A percentile compares a stretch with the other conserved stretches of the same genome.
These are phyloP conservation scores for Silene coronaria DNA, from an alignment of 179 eudicot genomes.

Conservation along the genomic window DNA sequence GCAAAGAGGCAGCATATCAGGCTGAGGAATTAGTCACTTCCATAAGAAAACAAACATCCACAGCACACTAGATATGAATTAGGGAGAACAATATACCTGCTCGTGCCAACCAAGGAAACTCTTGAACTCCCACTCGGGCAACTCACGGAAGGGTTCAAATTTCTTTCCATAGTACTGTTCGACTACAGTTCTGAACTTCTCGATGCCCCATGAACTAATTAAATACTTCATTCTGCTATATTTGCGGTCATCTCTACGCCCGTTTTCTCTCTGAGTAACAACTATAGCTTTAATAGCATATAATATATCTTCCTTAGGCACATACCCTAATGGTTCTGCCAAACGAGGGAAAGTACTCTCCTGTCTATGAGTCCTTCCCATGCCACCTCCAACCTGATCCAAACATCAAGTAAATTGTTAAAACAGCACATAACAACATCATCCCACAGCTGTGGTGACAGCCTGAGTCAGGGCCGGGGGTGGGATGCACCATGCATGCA, in stretches of 20 bases:
- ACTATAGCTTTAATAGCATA: conserved; percentile 99
- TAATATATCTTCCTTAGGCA: conserved; percentile 89
- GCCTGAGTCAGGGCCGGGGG: too few relatives aligned
- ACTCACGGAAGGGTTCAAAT: conserved; percentile 75
- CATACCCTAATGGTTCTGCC: conserved; percentile 96
- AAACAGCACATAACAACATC: background rate
- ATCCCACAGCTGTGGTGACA: background rate
- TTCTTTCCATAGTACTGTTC: conserved; percentile 91
- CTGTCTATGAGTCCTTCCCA: conserved; percentile 94
- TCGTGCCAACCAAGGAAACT: conserved; percentile 98
- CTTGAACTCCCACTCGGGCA: conserved; percentile 96
- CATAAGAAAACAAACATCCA: background rate
- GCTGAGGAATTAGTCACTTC: background rate
- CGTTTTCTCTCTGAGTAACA: conserved; percentile 93
- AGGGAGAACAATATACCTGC: conserved; percentile 49
- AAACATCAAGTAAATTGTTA: conserved; percentile 7
- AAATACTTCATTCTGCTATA: conserved; percentile 94
- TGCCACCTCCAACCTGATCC: conserved; percentile 96
- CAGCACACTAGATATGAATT: background rate
- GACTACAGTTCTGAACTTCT: conserved; percentile 80
- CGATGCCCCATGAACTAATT: conserved; percentile 95
- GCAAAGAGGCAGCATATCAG: background rate
- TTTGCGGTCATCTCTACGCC: conserved; percentile 97
- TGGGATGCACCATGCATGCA: too few relatives aligned
- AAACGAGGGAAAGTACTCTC: conserved; percentile 88